Conservation (phyloP, 1,139 yeast genomes). For the Eremothecium cymbalariae region DNA sequence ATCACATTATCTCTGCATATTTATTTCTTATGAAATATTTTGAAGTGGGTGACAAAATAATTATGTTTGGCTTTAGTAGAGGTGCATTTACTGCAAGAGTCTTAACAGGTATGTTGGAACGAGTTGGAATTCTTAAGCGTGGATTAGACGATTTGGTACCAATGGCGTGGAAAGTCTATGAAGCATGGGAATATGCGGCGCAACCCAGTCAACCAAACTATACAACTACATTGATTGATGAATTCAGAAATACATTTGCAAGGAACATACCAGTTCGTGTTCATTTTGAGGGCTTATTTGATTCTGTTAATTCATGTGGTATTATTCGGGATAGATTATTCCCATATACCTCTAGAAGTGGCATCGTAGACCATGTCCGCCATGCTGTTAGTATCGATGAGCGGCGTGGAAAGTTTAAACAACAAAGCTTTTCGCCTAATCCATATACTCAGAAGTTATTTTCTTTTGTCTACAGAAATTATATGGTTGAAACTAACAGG, state of each 20-base stretch:
- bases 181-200: conserved; percentile 54
- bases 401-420: conserved; percentile 53
- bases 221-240: conserved; percentile 39
- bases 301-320: conserved; percentile 59
- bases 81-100: conserved; percentile 61
- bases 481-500: conserved; percentile 6
- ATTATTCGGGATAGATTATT: conserved; percentile 47
- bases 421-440: conserved; percentile 42
- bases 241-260: conserved; percentile 46
- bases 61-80: conserved; percentile 54
- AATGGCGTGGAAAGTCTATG: conserved; percentile 55
- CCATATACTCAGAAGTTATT: conserved; percentile 33
- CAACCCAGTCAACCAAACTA: conserved; percentile 42
- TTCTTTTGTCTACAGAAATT: conserved; percentile 23
- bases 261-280: conserved; percentile 36
- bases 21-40: conserved; percentile 43
- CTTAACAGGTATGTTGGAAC: conserved; percentile 53
- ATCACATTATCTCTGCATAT: conserved; percentile 51
- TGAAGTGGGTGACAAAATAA: conserved; percentile 43
- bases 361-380: conserved; percentile 48
- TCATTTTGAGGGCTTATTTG: conserved; percentile 58
- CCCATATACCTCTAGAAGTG: conserved; percentile 46
- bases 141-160: conserved; percentile 49
- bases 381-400: conserved; percentile 63
- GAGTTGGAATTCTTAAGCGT: conserved; percentile 46